Evolutionary conservation across 257 asterid species (phyloP), one percentile per base, ranked within the genome.

Genomic region (Jacaranda copaia): DNA sequence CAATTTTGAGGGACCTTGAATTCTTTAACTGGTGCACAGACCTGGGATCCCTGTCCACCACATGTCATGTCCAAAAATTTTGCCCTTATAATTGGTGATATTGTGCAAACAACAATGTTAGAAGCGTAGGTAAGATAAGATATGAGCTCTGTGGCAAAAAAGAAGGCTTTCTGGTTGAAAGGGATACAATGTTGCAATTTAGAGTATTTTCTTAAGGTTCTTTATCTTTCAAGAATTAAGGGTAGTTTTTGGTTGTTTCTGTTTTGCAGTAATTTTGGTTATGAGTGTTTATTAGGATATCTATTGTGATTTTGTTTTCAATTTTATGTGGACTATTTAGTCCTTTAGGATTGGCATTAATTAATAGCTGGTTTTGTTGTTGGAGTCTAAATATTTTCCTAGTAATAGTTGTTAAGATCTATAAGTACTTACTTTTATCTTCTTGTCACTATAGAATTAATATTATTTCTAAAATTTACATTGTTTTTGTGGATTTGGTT

Each of bases 71-170:
- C 20, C 20, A 42, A 13, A 57, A 16, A 56, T 39, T 36, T 5
- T 55, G 76, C 39, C 40, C 58, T 25, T 56, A 52, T 16, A 56
- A 72, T 53, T 71, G 52, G 18, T 53, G 36, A 5, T 25, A 18
- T 25, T 55, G 16, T 71, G 55, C 15, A 38, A 65, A 69, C n/a
- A 36, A 52, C 59, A 48, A 46, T 15, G 14, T 46, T 43, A 18
- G 73, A 68, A 18, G 42, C 43, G 42, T 43, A 32, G 10, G 18
- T 11, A 20, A 46, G 4, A 15, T 68, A 25, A 59, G 65, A 6
- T 58, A 1, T 48, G 53, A 6, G 4, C 59, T 16, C 5, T 42
- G 46, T 66, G 72, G 18, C 57, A 18, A 4, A 18, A 68, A 45
- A 46, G 4, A 18, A 48, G 32, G 11, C 45, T 40, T 68, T 48